phyloP scores from a whole-genome alignment of 2,329 filamentous ascomycete genomes.

The Pseudogymnoascus sp. region DNA sequence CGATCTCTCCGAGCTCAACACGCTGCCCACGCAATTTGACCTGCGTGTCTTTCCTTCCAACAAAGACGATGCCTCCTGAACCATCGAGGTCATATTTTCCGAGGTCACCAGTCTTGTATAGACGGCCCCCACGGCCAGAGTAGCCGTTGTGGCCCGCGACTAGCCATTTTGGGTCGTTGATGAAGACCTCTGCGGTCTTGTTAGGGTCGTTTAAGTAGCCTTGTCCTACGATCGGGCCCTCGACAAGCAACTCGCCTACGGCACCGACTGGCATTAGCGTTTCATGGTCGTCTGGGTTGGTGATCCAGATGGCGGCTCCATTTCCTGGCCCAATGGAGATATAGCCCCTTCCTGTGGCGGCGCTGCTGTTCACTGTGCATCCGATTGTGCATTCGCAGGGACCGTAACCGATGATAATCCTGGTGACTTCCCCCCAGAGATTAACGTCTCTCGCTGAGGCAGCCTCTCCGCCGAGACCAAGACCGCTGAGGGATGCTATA shows the following conservation, averaged over 20 bases:
- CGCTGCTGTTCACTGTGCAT: constrained; percentile 14
- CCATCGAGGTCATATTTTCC: constrained; percentile 45
- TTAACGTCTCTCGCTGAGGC: constrained; percentile 31
- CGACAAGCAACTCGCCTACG: constrained; percentile 24
- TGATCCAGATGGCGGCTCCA: constrained; percentile 31
- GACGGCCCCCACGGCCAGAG: constrained; percentile 32
- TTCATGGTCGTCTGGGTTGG: constrained; percentile 16
- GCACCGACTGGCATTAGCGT: constrained; percentile 20
- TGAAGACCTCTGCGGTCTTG: constrained; percentile 50
- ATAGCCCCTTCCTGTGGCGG: constrained; percentile 10
- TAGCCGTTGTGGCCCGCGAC: constrained; percentile 29
- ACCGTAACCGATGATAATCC: constrained; percentile 36
- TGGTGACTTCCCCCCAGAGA: constrained; percentile 29
- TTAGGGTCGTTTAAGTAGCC: constrained; percentile 51
- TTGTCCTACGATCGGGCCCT: constrained; percentile 50
- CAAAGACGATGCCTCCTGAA: constrained; percentile 41
- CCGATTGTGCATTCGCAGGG: constrained; percentile 24
- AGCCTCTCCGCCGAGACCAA: constrained; percentile 25
- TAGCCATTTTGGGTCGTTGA: constrained; percentile 46
- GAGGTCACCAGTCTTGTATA: constrained; percentile 54
- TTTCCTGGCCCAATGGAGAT: constrained; percentile 9
- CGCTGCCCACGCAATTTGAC: constrained; percentile 59
- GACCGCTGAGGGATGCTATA: constrained; percentile 18
- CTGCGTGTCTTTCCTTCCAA: constrained; percentile 58
- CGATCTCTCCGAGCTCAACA: constrained; percentile 49